Base-by-base conservation (phyloP, 1,284 basidiomycete genomes). In the Athelia psychrophila region DNA sequence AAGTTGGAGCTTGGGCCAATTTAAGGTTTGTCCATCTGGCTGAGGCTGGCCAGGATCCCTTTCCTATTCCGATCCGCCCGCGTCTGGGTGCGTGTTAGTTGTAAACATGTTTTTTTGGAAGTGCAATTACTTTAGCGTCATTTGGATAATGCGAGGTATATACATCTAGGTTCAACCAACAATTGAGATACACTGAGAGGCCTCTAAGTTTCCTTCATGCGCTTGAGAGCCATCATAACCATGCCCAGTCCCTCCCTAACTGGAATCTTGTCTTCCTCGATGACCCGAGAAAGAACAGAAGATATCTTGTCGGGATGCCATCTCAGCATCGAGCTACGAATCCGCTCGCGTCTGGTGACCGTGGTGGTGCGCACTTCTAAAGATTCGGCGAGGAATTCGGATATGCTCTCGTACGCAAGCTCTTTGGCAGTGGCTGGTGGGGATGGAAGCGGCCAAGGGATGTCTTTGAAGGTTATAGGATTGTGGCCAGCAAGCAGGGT, bases 231-330 rank as follows among this genome's bases (percentile, higher is more conserved):
- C 38, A 42, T 42, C n/a, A 42, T 18, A n/a, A 42, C 38, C 16
- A 22, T 22, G 20, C 38, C 38, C 38, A 42, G n/a, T 42, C 38
- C 38, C n/a, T 22, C 38, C n/a, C 38, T n/a, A n/a, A 42, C 38
- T 9, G 20, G 6, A 8, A 18, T 22, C n/a, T 10, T 57, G 53
- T 90, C 86, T 15, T 70, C 70, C 16, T 75, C 73, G 8, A 69
- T 68, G 3, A 86, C 79, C 18, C 79, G 72, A 12, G 64, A 61
- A 22, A 88, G 62, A 2, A 87, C 60, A 1, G 68, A 58, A 6
- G 76, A 74, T 57, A 86, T 75, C 64, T 88, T 84, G 66, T 91
- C 88, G 0, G 88, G 86, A 65, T 91, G 88, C 81, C 87, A 91
- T 3, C 81, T 73, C 48, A 88, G 66, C 27, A 90, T 67, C 0